phyloP scores from a whole-genome alignment of 2,329 filamentous ascomycete species.

The Diaporthe citriasiana region DNA sequence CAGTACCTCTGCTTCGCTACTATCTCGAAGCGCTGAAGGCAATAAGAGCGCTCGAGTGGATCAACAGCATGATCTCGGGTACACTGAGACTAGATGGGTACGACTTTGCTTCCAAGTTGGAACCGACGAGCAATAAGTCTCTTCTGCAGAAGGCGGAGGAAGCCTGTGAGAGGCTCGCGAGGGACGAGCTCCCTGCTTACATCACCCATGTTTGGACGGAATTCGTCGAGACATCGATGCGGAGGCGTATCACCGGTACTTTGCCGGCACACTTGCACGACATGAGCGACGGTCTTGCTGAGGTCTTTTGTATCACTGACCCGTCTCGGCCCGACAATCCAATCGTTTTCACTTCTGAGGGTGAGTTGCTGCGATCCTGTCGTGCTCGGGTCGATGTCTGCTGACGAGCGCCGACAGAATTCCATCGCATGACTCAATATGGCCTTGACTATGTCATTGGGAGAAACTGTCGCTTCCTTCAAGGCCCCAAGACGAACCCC shows the following conservation, averaged over 20 bases:
- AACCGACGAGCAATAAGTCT: conserved; percentile 68
- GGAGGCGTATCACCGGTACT: conserved; percentile 76
- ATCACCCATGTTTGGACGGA: conserved; percentile 78
- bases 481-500: conserved; percentile 78
- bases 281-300: conserved; percentile 80
- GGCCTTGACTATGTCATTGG: conserved; percentile 74
- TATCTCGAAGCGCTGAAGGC: conserved; percentile 81
- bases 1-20: conserved; percentile 76
- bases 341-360: conserved; percentile 83
- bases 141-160: conserved; percentile 74
- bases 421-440: conserved; percentile 41
- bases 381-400: neutral
- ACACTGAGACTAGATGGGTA: conserved; percentile 69
- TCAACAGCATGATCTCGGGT: conserved; percentile 76
- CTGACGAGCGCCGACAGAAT: conserved; percentile 64
- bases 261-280: conserved; percentile 74
- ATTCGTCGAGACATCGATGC: conserved; percentile 78
- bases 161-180: conserved; percentile 74
- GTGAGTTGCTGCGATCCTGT: conserved; percentile 54
- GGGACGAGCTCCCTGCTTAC: conserved; percentile 79
- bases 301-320: conserved; percentile 84
- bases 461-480: conserved; percentile 83
- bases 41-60: conserved; percentile 77
- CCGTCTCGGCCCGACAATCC: conserved; percentile 81
- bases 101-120: conserved; percentile 65